Evolutionary conservation across 805 yeast species (phyloP), one percentile per base, ranked within the genome.

Genomic region (Kazachstania psychrophila): DNA sequence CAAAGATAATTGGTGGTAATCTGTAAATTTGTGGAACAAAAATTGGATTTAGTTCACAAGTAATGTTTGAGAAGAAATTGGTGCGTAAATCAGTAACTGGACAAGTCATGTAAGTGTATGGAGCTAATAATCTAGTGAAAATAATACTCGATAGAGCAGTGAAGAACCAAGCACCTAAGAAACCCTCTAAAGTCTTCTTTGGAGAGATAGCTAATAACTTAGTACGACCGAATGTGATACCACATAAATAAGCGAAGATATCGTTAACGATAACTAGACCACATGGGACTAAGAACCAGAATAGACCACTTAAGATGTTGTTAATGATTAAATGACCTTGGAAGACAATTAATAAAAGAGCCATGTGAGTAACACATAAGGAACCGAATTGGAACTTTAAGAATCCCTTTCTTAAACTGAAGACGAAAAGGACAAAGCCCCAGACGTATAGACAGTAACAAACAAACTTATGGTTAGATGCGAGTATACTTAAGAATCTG

Each of bases 151-250:
- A 77, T 24, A 82, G 43, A 6, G 84, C 78, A 8, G 98, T 92
- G 55, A 92, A 89, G 33, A 86, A 61, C 98, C 98, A 92, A 13
- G 97, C 98, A 36, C 98, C 98, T 34, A 89, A 64, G 53, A 92
- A 92, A 3, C 98, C 98, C 65, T 92, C 98, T 25, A 89, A 87
- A 3, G 98, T 92, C 64, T 92, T 92, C 62, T 92, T 92, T 39
- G 98, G 98, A 10, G 96, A 85, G 45, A 92, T 86, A 35, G 82
- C 86, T 49, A 92, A 85, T 52, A 92, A 73, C 54, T 85, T 95
- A 26, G 96, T 89, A 44, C 71, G 75, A 38, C 98, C 98, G 64
- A 92, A 86, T 2, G 97, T 84, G 47, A 92, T 92, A 31, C 98
- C 98, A 64, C 97, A 92, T 33, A 92, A 68, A 58, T 92, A 92